Evolutionary conservation across 176 grass and related monocot genomes (phyloP).

Genomic region (Rhynchospora tenuis): DNA sequence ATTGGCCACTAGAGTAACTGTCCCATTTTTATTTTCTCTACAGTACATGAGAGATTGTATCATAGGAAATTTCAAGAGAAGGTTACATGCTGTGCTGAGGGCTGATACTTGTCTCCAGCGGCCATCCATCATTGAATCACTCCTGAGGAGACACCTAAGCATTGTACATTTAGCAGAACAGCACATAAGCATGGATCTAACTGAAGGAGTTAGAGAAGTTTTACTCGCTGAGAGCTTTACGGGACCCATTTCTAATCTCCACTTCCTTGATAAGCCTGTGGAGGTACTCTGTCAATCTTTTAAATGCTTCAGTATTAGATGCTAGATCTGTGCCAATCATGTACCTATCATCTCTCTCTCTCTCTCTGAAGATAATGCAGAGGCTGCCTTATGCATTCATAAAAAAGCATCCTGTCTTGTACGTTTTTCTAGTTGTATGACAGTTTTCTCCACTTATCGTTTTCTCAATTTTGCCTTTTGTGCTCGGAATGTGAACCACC

Average conservation of each 20-base stretch:
- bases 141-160: conserved; percentile 84
- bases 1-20: background rate
- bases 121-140: conserved; percentile 83
- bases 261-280: conserved; percentile 66
- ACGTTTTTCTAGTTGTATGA: background rate
- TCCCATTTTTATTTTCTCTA: conserved; percentile 13
- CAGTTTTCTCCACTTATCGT: background rate
- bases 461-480: background rate
- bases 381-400: too few species aligned
- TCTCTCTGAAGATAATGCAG: too few species aligned
- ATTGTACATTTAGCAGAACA: conserved; percentile 92
- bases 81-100: conserved; percentile 71
- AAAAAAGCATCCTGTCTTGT: background rate
- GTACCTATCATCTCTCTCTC: background rate
- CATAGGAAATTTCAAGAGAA: conserved; percentile 89
- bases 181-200: conserved; percentile 99
- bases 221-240: conserved; percentile 74
- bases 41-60: conserved; percentile 99
- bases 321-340: background rate
- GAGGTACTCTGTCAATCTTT: conserved; percentile 22
- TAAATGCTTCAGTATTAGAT: background rate
- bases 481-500: background rate
- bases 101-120: conserved; percentile 84
- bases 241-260: conserved; percentile 69
- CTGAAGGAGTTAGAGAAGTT: conserved; percentile 91